A percentile compares a stretch with the other conserved stretches of the same genome.
Evolutionary conservation across 2,329 filamentous ascomycete species (phyloP).

Genomic region (Tricladium varicosporioides): DNA sequence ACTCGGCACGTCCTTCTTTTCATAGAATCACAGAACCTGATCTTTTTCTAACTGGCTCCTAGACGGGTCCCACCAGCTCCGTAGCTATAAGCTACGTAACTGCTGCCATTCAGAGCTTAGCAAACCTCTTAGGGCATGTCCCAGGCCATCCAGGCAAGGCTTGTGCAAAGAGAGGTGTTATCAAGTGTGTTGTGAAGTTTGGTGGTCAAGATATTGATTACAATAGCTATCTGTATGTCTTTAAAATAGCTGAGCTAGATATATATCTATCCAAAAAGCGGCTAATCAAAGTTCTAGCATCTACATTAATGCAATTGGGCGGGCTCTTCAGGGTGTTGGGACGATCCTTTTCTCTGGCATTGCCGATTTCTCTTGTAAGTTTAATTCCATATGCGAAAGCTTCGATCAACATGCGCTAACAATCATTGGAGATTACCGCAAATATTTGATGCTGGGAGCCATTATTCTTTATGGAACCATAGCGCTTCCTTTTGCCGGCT

Average conservation of each 20-base stretch:
- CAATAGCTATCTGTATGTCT: slow-evolving; percentile 4
- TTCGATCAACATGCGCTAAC: not conserved
- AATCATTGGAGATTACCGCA: not conserved
- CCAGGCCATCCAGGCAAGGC: not conserved
- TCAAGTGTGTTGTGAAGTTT: slow-evolving; percentile 7
- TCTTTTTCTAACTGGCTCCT: not conserved
- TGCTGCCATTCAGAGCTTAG: slow-evolving; percentile 1
- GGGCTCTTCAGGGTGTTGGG: slow-evolving; percentile 1
- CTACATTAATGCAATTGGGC: not conserved
- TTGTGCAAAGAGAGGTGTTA: slow-evolving; percentile 6
- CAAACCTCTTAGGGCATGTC: slow-evolving; percentile 4
- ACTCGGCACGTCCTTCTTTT: not conserved
- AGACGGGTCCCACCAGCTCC: slow-evolving; percentile 4
- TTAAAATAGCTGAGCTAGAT: too few relatives aligned
- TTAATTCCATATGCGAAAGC: too few relatives aligned
- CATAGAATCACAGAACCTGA: not conserved
- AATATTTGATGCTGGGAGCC: slow-evolving; percentile 1
- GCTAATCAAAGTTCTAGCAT: not conserved
- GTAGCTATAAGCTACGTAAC: slow-evolving; percentile 4
- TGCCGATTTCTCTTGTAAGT: slow-evolving; percentile 6
- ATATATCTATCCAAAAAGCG: too few relatives aligned
- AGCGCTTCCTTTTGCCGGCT: slow-evolving; percentile 2
- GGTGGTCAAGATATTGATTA: slow-evolving; percentile 5
- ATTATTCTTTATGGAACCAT: slow-evolving; percentile 2
- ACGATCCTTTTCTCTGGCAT: slow-evolving; percentile 4